Evolutionary conservation across 306 rosid species (phyloP).

Genomic region (Amphicarpaea edgeworthii): DNA sequence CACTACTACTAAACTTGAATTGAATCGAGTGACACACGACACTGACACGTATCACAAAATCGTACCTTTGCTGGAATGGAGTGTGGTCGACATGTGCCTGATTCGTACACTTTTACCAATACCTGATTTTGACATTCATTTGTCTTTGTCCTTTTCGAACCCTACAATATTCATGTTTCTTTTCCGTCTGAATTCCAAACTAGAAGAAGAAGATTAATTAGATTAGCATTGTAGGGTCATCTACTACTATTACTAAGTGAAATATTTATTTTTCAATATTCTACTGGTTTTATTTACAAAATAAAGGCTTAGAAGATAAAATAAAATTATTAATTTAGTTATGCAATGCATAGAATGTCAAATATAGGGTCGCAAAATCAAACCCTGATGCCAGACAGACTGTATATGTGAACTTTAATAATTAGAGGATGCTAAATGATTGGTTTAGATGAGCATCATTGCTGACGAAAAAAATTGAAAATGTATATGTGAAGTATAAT

Average conservation of each 20-base stretch:
- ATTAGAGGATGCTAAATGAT: too few species aligned
- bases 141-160: not conserved
- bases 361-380: too few species aligned
- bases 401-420: too few species aligned
- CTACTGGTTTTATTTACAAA: too few species aligned
- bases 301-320: not conserved
- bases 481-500: too few species aligned
- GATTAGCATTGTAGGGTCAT: too few species aligned
- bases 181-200: not conserved
- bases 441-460: too few species aligned
- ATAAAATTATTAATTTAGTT: not conserved
- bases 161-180: not conserved
- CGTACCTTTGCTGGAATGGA: constrained; percentile 6
- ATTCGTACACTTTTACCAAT: constrained; percentile 17
- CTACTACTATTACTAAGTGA: too few species aligned
- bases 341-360: not conserved
- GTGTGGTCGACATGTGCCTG: constrained; percentile 52
- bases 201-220: too few species aligned
- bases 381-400: too few species aligned
- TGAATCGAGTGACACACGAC: constrained; percentile 8
- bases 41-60: constrained; percentile 37
- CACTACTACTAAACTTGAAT: constrained; percentile 32
- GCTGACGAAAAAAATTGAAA: too few species aligned
- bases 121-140: constrained; percentile 39
- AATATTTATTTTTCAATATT: too few species aligned